Evolutionary conservation across 75 land plant genomes (phyloP).

Genomic region (Pseudotsuga menziesii): DNA sequence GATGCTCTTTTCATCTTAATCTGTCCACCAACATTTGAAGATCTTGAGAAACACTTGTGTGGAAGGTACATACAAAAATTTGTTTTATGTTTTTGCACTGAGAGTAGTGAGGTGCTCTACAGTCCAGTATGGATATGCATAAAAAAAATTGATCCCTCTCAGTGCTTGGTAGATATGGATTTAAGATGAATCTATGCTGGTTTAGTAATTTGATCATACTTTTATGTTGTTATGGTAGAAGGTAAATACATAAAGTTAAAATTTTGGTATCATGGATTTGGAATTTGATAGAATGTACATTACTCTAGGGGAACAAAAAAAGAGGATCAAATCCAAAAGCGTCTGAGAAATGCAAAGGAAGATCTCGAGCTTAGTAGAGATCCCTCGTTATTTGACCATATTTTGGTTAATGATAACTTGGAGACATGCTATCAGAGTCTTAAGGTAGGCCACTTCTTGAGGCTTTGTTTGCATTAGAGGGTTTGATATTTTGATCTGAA

Average conservation of each 20-base stretch:
- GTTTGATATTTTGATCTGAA: not conserved
- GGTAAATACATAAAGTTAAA: not conserved
- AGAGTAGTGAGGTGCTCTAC: too few relatives aligned
- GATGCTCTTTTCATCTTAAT: constrained; percentile 85
- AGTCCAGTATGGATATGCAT: too few relatives aligned
- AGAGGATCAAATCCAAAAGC: constrained; percentile 89
- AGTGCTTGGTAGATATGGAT: not conserved
- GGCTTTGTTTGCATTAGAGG: not conserved
- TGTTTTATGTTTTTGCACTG: not conserved
- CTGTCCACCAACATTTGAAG: constrained; percentile 77
- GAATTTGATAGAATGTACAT: not conserved
- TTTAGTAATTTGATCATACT: not conserved
- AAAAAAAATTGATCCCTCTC: too few relatives aligned
- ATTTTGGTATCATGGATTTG: not conserved
- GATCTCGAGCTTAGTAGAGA: constrained; percentile 72
- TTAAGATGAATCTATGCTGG: not conserved
- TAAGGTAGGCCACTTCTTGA: constrained; percentile 49
- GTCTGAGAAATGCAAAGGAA: constrained; percentile 66
- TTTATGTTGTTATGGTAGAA: not conserved
- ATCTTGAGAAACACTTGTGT: constrained; percentile 83
- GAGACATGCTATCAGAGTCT: constrained; percentile 59
- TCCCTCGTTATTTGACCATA: constrained; percentile 63
- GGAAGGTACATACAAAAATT: constrained; percentile 49
- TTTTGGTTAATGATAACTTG: constrained; percentile 66
- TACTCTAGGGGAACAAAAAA: constrained; percentile 81